Evolutionary conservation across 345 rosid species (phyloP).

Genomic region (Bretschneidera sinensis): DNA sequence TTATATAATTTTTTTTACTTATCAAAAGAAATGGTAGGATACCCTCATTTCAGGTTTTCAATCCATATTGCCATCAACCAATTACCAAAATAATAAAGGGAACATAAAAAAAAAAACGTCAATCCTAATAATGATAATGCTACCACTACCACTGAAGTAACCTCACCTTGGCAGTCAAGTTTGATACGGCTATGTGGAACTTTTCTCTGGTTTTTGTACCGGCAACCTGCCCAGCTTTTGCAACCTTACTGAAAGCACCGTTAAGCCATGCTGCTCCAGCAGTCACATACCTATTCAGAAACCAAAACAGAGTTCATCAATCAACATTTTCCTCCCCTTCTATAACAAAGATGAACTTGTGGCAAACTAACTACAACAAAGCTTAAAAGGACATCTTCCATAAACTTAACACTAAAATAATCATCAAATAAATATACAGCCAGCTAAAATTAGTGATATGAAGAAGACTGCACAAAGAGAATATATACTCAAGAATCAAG

Average conservation of each 20-base stretch:
- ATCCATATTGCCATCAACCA: not conserved
- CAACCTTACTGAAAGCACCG: slow-evolving; percentile 85
- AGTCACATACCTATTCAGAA: slow-evolving; percentile 58
- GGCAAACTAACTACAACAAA: too few relatives aligned
- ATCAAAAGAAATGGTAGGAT: not conserved
- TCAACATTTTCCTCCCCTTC: not conserved
- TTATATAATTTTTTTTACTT: too few relatives aligned
- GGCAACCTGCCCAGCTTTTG: slow-evolving; percentile 85
- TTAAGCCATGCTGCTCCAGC: slow-evolving; percentile 90
- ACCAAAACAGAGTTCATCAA: slow-evolving; percentile 1
- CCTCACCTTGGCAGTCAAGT: slow-evolving; percentile 76
- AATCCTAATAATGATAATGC: slow-evolving; percentile 3
- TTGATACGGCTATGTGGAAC: slow-evolving; percentile 71
- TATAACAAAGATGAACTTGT: too few relatives aligned
- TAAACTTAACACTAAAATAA: too few relatives aligned
- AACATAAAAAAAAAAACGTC: too few relatives aligned
- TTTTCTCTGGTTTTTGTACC: slow-evolving; percentile 86
- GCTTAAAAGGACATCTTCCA: too few relatives aligned
- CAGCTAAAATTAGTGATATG: too few relatives aligned
- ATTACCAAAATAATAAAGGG: too few relatives aligned
- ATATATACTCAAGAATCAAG: too few relatives aligned
- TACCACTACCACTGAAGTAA: slow-evolving; percentile 3
- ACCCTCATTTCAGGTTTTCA: not conserved
- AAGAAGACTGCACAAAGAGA: too few relatives aligned
- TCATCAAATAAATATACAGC: too few relatives aligned